Base-by-base conservation (phyloP, 2,329 filamentous ascomycete genomes). In the Stemphylium vesicarium region DNA sequence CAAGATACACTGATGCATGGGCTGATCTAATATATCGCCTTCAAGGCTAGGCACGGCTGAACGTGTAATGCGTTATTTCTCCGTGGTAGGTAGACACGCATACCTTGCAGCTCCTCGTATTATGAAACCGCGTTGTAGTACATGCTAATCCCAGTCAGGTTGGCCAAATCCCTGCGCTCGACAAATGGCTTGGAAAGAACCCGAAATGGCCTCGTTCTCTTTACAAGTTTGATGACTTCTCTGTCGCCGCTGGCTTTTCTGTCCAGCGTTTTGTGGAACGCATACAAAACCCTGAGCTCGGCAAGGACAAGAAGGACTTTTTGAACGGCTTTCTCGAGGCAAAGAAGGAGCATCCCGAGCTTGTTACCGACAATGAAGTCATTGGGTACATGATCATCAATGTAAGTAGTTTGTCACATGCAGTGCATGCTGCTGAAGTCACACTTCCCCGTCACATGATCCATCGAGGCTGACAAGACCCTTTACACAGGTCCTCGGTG, bases 351-450 rank as follows among this genome's bases (percentile, higher is more conserved):
- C 26, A 44, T 15, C 62, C 62, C 5, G 40, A 57, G 9, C 50
- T 66, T 18, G 69, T 74, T n/a, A 60, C 54, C 12, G 68, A 72
- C 47, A 69, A 66, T 13, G 65, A 67, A 39, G 64, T 73, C 24
- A 68, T 74, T 15, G 67, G 67, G 1, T 73, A 70, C 50, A 64
- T 74, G 62, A 68, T 73, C 15, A 61, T 72, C 40, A 74, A 72
- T 35, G 64, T 69, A 45, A 60, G 59, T 60, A 8, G 13, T 16
- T 16, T 8, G 15, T 20, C 11, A 8, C 32, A 4, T 36, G 16
- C 18, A 20, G 20, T 16, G 22, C 13, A 18, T 10, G 16, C 18
- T 15, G 9, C 4, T 11, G 13, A 6, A 10, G 13, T 33, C 13
- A 13, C 7, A 32, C 1, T 4, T 41, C 11, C 11, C 10, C 9